Conservation (phyloP, 2,329 filamentous ascomycete species). For the Coniochaeta pulveracea region DNA sequence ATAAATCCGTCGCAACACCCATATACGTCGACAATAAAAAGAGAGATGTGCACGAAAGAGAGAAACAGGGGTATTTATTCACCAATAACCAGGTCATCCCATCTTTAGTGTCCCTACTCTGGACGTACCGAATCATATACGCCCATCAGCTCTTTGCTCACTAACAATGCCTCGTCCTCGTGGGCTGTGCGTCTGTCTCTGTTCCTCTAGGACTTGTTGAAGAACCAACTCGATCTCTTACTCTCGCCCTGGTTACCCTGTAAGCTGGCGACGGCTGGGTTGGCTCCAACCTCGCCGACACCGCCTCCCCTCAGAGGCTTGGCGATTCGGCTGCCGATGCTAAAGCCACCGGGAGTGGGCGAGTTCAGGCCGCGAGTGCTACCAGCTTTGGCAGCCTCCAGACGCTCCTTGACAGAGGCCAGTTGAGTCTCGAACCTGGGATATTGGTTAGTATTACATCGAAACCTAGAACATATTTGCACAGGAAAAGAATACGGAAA, state of each 20-base stretch:
- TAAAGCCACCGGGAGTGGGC: slow-evolving; percentile 55
- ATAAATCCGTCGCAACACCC: no score
- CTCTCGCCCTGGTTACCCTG: slow-evolving; percentile 47
- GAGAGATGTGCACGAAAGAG: no score
- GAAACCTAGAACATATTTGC: not conserved
- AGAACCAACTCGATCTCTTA: slow-evolving; percentile 68
- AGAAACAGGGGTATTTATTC: no score
- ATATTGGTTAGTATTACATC: slow-evolving; percentile 7
- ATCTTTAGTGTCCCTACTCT: no score
- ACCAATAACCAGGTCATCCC: no score
- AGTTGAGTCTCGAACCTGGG: slow-evolving; percentile 92
- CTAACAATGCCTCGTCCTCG: no score
- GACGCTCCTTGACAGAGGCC: slow-evolving; percentile 91
- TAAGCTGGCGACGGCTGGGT: slow-evolving; percentile 45
- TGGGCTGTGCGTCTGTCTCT: no score
- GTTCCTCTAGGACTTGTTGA: slow-evolving; percentile 41
- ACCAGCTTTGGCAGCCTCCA: slow-evolving; percentile 88
- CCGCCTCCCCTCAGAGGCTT: slow-evolving; percentile 58
- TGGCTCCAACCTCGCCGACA: slow-evolving; percentile 33
- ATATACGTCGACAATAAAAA: no score
- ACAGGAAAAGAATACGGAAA: slow-evolving; percentile 2
- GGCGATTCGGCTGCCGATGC: slow-evolving; percentile 60
- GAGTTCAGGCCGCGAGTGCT: slow-evolving; percentile 74
- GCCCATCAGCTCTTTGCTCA: no score
- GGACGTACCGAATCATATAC: no score